A percentile compares a stretch with the other conserved stretches of the same genome.
Conservation (phyloP, 495 filamentous ascomycete species). For the Rostrohypoxylon terebratum region DNA sequence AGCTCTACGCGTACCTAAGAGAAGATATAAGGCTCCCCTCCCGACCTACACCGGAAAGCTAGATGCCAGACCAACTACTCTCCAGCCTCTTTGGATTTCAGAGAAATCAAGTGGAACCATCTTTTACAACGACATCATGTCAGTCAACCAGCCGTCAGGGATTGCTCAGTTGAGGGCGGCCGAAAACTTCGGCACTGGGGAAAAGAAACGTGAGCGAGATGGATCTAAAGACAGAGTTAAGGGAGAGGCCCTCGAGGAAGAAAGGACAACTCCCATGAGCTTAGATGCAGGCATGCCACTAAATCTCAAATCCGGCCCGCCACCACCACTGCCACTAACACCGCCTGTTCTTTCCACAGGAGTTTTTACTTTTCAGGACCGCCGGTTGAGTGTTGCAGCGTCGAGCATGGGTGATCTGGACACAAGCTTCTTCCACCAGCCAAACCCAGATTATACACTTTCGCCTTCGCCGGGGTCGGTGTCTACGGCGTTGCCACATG, state of each 20-base stretch:
- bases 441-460: constrained; percentile 55
- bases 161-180: constrained; percentile 15
- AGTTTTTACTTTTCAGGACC: constrained; percentile 54
- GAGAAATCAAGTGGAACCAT: constrained; percentile 45
- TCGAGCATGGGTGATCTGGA: constrained; percentile 55
- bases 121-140: constrained; percentile 41
- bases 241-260: constrained; percentile 26
- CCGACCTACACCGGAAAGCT: constrained; percentile 15
- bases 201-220: constrained; percentile 16
- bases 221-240: constrained; percentile 28
- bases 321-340: constrained; percentile 56
- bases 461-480: constrained; percentile 44
- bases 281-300: constrained; percentile 38
- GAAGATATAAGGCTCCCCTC: constrained; percentile 43
- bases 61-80: constrained; percentile 18
- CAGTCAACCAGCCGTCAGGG: constrained; percentile 40
- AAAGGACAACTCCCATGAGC: constrained; percentile 16
- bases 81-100: constrained; percentile 25
- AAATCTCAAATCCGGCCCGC: constrained; percentile 50
- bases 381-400: constrained; percentile 53
- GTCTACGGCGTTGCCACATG: constrained; percentile 46
- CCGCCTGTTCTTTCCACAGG: constrained; percentile 50
- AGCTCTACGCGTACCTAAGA: constrained; percentile 31
- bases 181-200: constrained; percentile 26
- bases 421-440: constrained; percentile 54